phyloP scores from a whole-genome alignment of 352 stramenopile genomes.

The Phytopythium oedochilum region DNA sequence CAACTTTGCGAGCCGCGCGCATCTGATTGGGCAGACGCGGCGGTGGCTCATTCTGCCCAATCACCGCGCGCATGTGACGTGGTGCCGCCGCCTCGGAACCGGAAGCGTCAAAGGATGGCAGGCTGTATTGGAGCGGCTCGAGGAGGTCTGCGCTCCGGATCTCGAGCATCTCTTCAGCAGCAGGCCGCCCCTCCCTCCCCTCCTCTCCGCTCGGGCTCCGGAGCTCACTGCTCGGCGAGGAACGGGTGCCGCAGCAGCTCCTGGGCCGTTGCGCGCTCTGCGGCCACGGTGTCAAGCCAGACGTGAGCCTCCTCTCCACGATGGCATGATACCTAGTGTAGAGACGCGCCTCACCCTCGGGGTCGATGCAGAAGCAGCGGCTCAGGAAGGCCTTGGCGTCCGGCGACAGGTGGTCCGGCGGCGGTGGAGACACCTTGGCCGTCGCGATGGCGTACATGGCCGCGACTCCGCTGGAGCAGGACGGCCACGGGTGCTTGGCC shows the following conservation, averaged over 20 bases:
- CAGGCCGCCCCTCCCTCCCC: too few species aligned
- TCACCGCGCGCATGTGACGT: not conserved
- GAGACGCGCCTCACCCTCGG: slow-evolving; percentile 30
- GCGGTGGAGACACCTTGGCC: slow-evolving; percentile 36
- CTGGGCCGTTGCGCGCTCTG: slow-evolving; percentile 62
- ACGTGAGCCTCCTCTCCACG: not conserved
- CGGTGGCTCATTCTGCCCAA: not conserved
- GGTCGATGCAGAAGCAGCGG: slow-evolving; percentile 72
- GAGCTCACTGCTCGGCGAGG: slow-evolving; percentile 20
- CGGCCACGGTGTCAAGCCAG: not conserved
- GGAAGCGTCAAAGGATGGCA: too few species aligned
- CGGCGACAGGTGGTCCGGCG: slow-evolving; percentile 42
- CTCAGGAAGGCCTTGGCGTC: slow-evolving; percentile 53
- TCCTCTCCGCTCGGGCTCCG: too few species aligned
- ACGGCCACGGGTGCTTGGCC: slow-evolving; percentile 61
- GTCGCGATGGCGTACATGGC: slow-evolving; percentile 73
- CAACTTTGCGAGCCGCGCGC: not conserved
- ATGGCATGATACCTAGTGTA: slow-evolving; percentile 6
- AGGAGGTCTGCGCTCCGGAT: too few species aligned
- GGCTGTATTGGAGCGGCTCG: too few species aligned
- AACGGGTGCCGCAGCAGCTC: slow-evolving; percentile 60
- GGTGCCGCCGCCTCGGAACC: not conserved
- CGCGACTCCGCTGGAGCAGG: slow-evolving; percentile 49
- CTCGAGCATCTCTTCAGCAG: too few species aligned
- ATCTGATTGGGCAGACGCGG: not conserved